These are phyloP conservation scores for Xylogone sp. DNA, from an alignment of 2,329 filamentous ascomycete species.

Conservation along the genomic window DNA sequence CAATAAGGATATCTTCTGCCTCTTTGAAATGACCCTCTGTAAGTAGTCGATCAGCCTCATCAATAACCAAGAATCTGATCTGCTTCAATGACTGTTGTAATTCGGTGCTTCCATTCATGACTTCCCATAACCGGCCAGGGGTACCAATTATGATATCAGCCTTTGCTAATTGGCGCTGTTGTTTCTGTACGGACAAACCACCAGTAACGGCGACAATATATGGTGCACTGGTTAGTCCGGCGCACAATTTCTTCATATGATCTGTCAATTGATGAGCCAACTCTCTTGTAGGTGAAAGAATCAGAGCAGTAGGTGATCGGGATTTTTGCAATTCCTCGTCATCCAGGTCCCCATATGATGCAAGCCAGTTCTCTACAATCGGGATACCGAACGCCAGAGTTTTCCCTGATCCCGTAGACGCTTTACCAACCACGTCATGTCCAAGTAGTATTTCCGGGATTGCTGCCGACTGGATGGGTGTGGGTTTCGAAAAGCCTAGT, in stretches of 20 bases:
- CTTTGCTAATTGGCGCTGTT: slow-evolving; percentile 76
- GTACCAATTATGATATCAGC: slow-evolving; percentile 94
- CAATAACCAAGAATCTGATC: slow-evolving; percentile 81
- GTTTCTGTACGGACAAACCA: slow-evolving; percentile 90
- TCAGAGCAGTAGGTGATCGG: slow-evolving; percentile 64
- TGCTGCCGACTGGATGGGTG: slow-evolving; percentile 71
- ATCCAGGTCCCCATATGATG: slow-evolving; percentile 37
- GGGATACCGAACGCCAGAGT: slow-evolving; percentile 93
- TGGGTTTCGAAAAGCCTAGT: slow-evolving; percentile 77
- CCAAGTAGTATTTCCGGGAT: slow-evolving; percentile 82
- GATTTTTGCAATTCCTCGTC: slow-evolving; percentile 32
- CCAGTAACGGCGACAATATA: slow-evolving; percentile 88
- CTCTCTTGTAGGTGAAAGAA: slow-evolving; percentile 89
- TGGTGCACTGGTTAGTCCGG: slow-evolving; percentile 54
- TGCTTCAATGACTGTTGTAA: slow-evolving; percentile 67
- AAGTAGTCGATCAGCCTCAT: slow-evolving; percentile 89
- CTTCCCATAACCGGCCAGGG: slow-evolving; percentile 90
- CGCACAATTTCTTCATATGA: slow-evolving; percentile 75
- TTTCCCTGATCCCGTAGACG: slow-evolving; percentile 93
- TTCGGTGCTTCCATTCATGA: slow-evolving; percentile 72
- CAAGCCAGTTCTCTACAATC: slow-evolving; percentile 80
- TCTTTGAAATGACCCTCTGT: slow-evolving; percentile 96
- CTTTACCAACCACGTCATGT: slow-evolving; percentile 92
- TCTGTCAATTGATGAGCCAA: slow-evolving; percentile 86
- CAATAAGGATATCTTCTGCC: slow-evolving; percentile 78